Evolutionary conservation across 306 rosid genomes (phyloP).

Genomic region (Senna siamea): DNA sequence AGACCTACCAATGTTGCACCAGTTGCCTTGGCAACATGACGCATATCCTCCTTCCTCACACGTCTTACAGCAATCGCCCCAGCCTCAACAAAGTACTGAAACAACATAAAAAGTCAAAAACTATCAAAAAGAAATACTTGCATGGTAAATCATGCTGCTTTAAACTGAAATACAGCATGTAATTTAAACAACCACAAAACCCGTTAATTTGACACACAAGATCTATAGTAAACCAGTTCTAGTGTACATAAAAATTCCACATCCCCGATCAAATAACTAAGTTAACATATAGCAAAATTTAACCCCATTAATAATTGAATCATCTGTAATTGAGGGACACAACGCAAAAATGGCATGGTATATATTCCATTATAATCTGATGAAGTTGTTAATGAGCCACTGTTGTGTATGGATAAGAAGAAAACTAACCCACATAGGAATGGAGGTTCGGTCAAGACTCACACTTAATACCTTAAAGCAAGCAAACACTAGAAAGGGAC

Average conservation of each 20-base stretch:
- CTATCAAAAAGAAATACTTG: neutral
- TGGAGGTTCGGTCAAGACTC: no score
- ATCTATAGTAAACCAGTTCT: neutral
- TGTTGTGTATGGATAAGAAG: neutral
- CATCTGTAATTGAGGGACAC: neutral
- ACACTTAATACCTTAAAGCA: neutral
- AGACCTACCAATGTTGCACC: slow-evolving; percentile 87
- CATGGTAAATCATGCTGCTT: neutral
- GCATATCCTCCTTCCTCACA: slow-evolving; percentile 94
- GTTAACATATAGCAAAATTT: neutral
- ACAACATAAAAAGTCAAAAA: slow-evolving; percentile 30
- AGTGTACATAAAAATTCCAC: neutral
- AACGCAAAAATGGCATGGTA: neutral
- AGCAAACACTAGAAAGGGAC: neutral
- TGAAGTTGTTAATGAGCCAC: neutral
- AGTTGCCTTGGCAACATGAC: slow-evolving; percentile 98
- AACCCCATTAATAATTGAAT: neutral
- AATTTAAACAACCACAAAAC: slow-evolving; percentile 7
- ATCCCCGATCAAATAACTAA: neutral
- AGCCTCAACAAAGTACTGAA: slow-evolving; percentile 96
- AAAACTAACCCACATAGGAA: neutral
- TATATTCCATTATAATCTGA: neutral
- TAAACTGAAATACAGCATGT: slow-evolving; percentile 10
- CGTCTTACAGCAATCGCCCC: slow-evolving; percentile 98
- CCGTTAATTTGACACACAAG: slow-evolving; percentile 5